Conservation (phyloP, 805 yeast genomes). For the Diddensiella transvaalensis region DNA sequence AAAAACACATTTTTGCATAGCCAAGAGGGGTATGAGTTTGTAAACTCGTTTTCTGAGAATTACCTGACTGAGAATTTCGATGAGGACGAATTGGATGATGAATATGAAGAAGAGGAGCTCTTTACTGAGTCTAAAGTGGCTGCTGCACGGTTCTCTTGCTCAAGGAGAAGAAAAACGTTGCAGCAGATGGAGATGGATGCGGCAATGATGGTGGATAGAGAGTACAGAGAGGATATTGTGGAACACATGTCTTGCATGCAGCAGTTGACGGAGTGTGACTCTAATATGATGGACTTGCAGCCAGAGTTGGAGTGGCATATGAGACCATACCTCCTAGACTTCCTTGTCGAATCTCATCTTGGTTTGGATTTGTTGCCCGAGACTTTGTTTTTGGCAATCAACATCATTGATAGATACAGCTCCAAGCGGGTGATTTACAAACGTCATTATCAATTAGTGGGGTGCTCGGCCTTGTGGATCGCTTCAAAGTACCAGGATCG, state of each 20-base stretch:
- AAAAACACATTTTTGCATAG: no score
- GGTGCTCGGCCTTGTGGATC: conserved; percentile 90
- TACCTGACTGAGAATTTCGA: not conserved
- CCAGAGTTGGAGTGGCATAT: conserved; percentile 77
- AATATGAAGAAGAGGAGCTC: not conserved
- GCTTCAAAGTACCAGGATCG: conserved; percentile 81
- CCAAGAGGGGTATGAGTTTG: no score
- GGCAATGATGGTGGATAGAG: conserved; percentile 16
- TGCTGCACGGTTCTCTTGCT: not conserved
- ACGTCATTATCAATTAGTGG: conserved; percentile 85
- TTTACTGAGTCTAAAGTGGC: not conserved
- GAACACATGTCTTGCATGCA: conserved; percentile 35
- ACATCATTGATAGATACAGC: conserved; percentile 86
- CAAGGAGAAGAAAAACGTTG: no score
- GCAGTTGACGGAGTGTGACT: conserved; percentile 43
- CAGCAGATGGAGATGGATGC: not conserved
- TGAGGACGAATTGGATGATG: not conserved
- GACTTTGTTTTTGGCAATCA: conserved; percentile 65
- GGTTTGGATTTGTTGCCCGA: conserved; percentile 60
- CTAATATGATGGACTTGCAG: conserved; percentile 72
- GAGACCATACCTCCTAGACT: conserved; percentile 74
- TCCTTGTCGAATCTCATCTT: conserved; percentile 62
- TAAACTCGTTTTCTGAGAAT: not conserved
- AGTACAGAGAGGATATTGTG: conserved; percentile 37
- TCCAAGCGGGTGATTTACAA: conserved; percentile 78